Evolutionary conservation across 768 basidiomycete genomes (phyloP), one percentile per base, ranked within the genome.

Genomic region (Trametes maxima): DNA sequence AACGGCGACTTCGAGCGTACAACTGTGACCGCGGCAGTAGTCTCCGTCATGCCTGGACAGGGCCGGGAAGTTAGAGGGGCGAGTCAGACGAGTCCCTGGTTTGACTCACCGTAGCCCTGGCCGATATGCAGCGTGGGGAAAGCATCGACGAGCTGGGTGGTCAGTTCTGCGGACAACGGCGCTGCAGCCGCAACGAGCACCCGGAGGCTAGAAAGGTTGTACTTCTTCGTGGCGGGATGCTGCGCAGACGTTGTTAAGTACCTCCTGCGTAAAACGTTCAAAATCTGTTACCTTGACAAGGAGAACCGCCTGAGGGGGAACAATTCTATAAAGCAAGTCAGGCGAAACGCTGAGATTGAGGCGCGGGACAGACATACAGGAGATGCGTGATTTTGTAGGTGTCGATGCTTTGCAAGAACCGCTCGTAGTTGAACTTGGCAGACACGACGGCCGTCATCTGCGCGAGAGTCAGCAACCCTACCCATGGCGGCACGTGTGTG

Each of bases 41-140:
- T 80, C 69, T 91, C 89, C 0, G 89, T 91, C 84, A 88, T 82
- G 14, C 89, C 88, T 89, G 40, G 5, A 1, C 17, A 16, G 6
- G 5, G 37, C 13, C 17, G 21, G 16, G 7, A 12, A 25, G 11
- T 36, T 13, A 35, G 25, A 14, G 25, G 4, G 1, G 33, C 16
- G 17, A 11, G n/a, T 8, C 6, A 24, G 12, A 49, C 13, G 37
- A 22, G 37, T 21, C 19, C 3, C 24, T 24, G 33, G 1, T 6
- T 17, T 0, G 10, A 2, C 59, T 14, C 17, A 82, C 85, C 86
- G 55, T 85, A 87, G 8, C 80, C 82, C 70, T 88, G 86, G 4
- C 85, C 86, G 40, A 88, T 80, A 52, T 80, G 74, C 0, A 82
- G 82, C 43, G 80, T 68, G 0, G 85, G 86, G 54, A 87, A 72